These are phyloP conservation scores for Metschnikowia gelsemii DNA, from an alignment of 805 yeast species.

Conservation along the genomic window DNA sequence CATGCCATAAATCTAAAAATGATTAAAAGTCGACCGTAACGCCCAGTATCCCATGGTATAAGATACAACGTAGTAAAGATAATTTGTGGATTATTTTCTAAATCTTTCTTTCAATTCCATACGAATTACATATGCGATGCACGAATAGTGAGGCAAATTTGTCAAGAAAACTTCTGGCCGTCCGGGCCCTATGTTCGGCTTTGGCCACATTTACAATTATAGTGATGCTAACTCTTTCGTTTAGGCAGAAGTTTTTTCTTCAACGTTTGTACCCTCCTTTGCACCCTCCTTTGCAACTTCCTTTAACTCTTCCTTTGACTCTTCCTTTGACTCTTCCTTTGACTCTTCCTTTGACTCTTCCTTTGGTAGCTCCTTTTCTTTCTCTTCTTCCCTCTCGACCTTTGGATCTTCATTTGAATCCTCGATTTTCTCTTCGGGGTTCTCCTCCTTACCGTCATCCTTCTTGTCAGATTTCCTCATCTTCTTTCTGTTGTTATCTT, in stretches of 20 bases:
- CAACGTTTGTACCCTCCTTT: slow-evolving; percentile 8
- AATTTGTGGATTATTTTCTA: neutral
- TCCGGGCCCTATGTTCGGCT: neutral
- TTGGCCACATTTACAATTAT: neutral
- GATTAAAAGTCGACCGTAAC: too few relatives aligned
- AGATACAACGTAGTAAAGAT: too few relatives aligned
- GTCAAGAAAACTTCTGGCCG: neutral
- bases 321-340: slow-evolving; percentile 6
- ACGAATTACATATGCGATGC: neutral
- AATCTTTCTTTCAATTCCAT: neutral
- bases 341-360: too few relatives aligned
- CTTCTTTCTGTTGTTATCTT: slow-evolving; percentile 36
- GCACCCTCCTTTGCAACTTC: slow-evolving; percentile 9
- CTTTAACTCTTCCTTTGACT: too few relatives aligned
- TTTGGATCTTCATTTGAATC: slow-evolving; percentile 15
- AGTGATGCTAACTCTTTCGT: too few relatives aligned
- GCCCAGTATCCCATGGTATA: too few relatives aligned
- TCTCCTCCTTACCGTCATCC: slow-evolving; percentile 15
- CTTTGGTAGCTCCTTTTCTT: too few relatives aligned
- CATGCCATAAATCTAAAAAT: too few relatives aligned
- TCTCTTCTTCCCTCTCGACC: slow-evolving; percentile 9
- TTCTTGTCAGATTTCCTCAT: slow-evolving; percentile 19
- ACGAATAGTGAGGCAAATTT: neutral
- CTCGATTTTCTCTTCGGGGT: slow-evolving; percentile 10
- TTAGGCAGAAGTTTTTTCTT: neutral